phyloP scores from a whole-genome alignment of 257 asterid genomes.

The Solanum pinnatisectum region DNA sequence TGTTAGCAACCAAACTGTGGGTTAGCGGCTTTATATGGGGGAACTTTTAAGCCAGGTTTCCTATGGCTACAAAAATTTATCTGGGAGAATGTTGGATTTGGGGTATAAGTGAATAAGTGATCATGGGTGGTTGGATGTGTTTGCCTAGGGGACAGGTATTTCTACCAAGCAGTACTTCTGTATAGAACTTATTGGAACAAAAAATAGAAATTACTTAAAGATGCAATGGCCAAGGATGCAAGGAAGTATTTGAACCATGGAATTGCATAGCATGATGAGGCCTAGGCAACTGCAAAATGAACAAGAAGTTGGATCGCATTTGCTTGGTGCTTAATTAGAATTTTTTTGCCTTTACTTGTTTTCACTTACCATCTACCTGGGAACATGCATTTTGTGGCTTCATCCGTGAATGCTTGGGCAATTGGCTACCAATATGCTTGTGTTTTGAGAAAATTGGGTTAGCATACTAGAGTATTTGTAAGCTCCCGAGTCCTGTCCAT shows the following conservation, averaged over 20 bases:
- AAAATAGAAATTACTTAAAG: not conserved
- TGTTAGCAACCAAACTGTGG: not conserved
- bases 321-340: not conserved
- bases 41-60: not conserved
- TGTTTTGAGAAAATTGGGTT: not conserved
- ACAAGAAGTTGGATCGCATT: not conserved
- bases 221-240: not conserved
- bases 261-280: not conserved
- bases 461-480: not conserved
- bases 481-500: not conserved
- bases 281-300: not conserved
- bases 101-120: not conserved
- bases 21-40: not conserved
- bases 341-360: not conserved
- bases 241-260: not conserved
- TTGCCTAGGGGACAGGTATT: not conserved
- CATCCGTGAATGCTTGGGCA: not conserved
- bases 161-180: not conserved
- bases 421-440: not conserved
- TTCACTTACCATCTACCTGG: not conserved
- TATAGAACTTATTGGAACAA: not conserved
- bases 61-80: not conserved
- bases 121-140: not conserved
- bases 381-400: not conserved
- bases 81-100: not conserved